Percentiles rank a stretch among this genome's conserved stretches.
Evolutionary conservation across 345 rosid species (phyloP).

Genomic region (Alliaria petiolata): DNA sequence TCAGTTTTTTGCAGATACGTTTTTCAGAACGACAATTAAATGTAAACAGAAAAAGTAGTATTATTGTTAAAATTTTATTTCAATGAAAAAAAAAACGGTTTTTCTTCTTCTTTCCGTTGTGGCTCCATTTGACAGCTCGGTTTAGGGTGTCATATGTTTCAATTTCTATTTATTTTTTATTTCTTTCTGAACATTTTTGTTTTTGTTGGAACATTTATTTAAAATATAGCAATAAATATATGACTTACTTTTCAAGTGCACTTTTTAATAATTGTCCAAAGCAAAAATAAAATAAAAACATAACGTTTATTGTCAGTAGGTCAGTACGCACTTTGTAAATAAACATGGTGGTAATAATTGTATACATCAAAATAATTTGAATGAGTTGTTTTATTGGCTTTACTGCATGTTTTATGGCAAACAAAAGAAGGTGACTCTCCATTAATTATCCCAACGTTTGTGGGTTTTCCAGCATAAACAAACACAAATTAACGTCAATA

Average conservation of each 20-base stretch:
- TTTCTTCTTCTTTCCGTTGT: not conserved
- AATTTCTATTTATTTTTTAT: not conserved
- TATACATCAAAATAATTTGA: not conserved
- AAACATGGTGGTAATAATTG: not conserved
- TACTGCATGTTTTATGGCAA: not conserved
- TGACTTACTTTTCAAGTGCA: not conserved
- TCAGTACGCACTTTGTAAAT: not conserved
- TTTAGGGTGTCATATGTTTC: not conserved
- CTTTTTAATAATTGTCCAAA: not conserved
- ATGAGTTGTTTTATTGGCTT: not conserved
- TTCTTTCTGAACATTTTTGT: too few species aligned
- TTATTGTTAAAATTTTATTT: not conserved
- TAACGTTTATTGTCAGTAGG: not conserved
- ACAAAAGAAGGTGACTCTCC: not conserved
- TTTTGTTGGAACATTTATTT: too few species aligned
- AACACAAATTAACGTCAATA: not conserved
- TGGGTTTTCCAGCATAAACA: not conserved
- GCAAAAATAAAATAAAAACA: not conserved
- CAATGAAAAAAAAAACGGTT: not conserved
- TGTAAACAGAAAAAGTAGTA: too few species aligned
- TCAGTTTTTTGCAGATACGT: too few species aligned
- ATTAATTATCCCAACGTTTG: not conserved
- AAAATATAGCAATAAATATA: not conserved
- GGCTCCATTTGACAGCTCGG: not conserved
- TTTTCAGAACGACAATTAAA: too few species aligned